These are phyloP conservation scores for Corchorus olitorius DNA, from an alignment of 345 rosid genomes.

Conservation along the genomic window DNA sequence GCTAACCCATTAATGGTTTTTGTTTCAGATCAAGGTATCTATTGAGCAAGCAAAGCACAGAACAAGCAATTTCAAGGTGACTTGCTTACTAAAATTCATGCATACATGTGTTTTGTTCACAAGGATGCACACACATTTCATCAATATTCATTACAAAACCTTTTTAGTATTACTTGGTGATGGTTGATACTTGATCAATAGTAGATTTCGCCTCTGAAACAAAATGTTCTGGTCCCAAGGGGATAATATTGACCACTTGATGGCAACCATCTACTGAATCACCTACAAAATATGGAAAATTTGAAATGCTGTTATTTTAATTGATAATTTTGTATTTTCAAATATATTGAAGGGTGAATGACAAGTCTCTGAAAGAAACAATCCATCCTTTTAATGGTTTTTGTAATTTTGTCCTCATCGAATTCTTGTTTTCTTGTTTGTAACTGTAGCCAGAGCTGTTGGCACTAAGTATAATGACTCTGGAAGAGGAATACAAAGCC, in stretches of 20 bases:
- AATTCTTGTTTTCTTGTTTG: not conserved
- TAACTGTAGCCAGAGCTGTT: slow-evolving; percentile 58
- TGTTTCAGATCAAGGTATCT: slow-evolving; percentile 55
- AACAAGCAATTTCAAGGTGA: slow-evolving; percentile 56
- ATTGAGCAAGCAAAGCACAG: slow-evolving; percentile 47
- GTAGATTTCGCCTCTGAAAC: not conserved
- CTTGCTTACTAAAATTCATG: slow-evolving; percentile 17
- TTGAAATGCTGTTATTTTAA: no score
- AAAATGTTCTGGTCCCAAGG: not conserved
- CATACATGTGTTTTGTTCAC: slow-evolving; percentile 18
- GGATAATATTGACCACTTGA: not conserved
- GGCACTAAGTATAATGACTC: slow-evolving; percentile 47
- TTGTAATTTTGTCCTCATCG: not conserved
- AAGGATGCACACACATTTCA: slow-evolving; percentile 4
- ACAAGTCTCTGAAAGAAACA: no score
- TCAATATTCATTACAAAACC: not conserved
- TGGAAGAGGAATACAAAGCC: slow-evolving; percentile 56
- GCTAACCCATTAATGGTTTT: slow-evolving; percentile 12
- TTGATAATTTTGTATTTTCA: not conserved
- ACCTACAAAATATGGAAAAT: not conserved
- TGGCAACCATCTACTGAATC: not conserved
- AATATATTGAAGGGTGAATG: not conserved
- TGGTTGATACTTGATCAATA: not conserved
- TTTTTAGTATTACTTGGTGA: not conserved
- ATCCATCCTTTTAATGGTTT: not conserved